Base-by-base conservation (phyloP, 2,329 filamentous ascomycete genomes). In the Rugonectria rugulosa region DNA sequence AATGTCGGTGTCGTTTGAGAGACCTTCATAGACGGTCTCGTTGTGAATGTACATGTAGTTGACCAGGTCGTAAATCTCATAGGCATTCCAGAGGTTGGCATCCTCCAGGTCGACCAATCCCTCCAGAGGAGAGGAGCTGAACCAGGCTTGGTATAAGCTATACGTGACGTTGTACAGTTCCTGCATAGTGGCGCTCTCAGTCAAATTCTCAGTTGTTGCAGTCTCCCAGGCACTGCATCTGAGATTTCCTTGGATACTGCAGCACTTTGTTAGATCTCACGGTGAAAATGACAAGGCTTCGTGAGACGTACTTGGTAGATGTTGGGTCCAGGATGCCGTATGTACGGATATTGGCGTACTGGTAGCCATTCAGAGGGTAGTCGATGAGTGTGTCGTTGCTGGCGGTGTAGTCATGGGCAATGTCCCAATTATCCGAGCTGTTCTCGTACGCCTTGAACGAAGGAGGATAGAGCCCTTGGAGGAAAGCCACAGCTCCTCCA, bases 381-480 rank as follows among this genome's bases (percentile, higher is more conserved):
- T 86, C 76, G 6, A 89, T 76, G 3, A 76, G 72, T 5, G 81
- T 84, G 10, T 85, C 60, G 19, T 42, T 51, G 6, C 56, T 49
- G 2, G 53, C 32, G 5, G 50, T 49, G 27, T 67, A 63, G 37
- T 72, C 66, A 31, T 79, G 82, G 59, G 84, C 78, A 11, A 81
- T 76, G 29, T 71, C 68, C 9, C 56, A 38, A 19, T 70, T 71
- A 4, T 71, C 73, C 11, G 67, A 68, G 17, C 50, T 51, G 11
- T 52, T 50, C 29, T 63, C 61, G 29, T 75, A 76, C 1, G 66
- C 60, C 9, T 66, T 57, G 4, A 79, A 79, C 1, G 83, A 81
- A 0, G 91, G 90, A 3, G 92, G 92, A 68, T 96, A 97, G 4
- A 32, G 29, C 12, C 29, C 92, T 70, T 97, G 92, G 64, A 95